These are phyloP conservation scores for Diaporthe longicolla DNA, from an alignment of 2,329 filamentous ascomycete species.

Conservation along the genomic window DNA sequence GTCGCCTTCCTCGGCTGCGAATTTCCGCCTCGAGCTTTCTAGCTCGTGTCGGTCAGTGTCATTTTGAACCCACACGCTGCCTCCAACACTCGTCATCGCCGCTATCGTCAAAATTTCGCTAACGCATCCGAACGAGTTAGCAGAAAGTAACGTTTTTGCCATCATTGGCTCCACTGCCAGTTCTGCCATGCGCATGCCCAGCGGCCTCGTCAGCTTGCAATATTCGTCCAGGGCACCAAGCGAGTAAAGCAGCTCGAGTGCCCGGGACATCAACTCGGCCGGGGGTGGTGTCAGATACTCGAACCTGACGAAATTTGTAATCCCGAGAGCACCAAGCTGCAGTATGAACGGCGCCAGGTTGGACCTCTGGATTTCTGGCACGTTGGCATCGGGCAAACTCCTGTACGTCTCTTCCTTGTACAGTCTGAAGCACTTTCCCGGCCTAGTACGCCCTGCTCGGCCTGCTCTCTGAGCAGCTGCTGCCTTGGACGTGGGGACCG, in stretches of 20 bases:
- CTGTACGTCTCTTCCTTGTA: slow-evolving; percentile 85
- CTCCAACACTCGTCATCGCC: slow-evolving; percentile 91
- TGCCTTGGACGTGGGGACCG: slow-evolving; percentile 87
- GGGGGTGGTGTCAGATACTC: slow-evolving; percentile 90
- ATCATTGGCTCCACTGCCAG: slow-evolving; percentile 95
- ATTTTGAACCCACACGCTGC: slow-evolving; percentile 85
- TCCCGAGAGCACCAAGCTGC: slow-evolving; percentile 93
- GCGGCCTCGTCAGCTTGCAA: slow-evolving; percentile 88
- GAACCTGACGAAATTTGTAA: slow-evolving; percentile 94
- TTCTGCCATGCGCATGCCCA: slow-evolving; percentile 94
- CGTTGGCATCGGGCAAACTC: slow-evolving; percentile 77
- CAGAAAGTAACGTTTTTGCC: slow-evolving; percentile 86
- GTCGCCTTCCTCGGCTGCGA: slow-evolving; percentile 93
- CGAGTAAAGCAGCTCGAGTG: slow-evolving; percentile 88
- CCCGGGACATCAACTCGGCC: slow-evolving; percentile 85
- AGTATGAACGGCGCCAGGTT: slow-evolving; percentile 91
- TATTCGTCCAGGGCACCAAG: slow-evolving; percentile 90
- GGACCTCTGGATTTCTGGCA: slow-evolving; percentile 92
- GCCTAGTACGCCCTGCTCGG: slow-evolving; percentile 87
- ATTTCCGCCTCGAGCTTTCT: slow-evolving; percentile 82
- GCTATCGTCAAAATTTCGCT: slow-evolving; percentile 92
- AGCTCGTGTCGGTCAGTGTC: slow-evolving; percentile 78
- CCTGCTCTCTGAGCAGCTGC: slow-evolving; percentile 94
- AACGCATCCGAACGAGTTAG: slow-evolving; percentile 81
- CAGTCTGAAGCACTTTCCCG: slow-evolving; percentile 94